A percentile compares a stretch with the other conserved stretches of the same genome.
These are phyloP conservation scores for Russula griseocarnosa DNA, from an alignment of 768 basidiomycete genomes.

Conservation along the genomic window DNA sequence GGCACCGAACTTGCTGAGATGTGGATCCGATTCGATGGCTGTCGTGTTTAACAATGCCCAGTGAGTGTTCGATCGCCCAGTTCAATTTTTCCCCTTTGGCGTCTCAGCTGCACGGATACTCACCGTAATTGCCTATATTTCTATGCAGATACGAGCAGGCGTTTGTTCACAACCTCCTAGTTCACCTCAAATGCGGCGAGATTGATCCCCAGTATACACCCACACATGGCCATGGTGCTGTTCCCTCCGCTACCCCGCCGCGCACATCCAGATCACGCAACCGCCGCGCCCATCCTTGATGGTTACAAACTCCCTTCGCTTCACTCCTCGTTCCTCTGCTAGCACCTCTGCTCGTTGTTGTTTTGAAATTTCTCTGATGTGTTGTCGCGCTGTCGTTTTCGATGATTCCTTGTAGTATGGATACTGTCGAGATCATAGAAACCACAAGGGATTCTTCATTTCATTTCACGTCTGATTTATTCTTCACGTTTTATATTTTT, in stretches of 20 bases:
- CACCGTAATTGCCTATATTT: neutral
- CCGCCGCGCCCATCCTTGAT: conserved; percentile 36
- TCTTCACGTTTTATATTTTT: neutral
- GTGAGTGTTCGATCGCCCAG: conserved; percentile 45
- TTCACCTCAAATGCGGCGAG: conserved; percentile 71
- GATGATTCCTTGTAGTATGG: conserved; percentile 15
- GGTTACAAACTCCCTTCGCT: neutral
- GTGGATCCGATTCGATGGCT: conserved; percentile 82
- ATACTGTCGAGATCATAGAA: conserved; percentile 8
- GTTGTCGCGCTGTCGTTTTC: conserved; percentile 3
- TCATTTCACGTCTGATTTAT: conserved; percentile 4
- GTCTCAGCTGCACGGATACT: conserved; percentile 5
- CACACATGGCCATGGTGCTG: conserved; percentile 72
- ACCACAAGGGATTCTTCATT: conserved; percentile 13
- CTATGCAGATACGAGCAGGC: conserved; percentile 65
- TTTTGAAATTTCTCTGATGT: neutral
- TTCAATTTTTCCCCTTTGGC: too few relatives aligned
- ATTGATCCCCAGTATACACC: conserved; percentile 78
- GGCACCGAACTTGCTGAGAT: conserved; percentile 86
- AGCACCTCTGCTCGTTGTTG: neutral
- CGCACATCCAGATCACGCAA: conserved; percentile 55
- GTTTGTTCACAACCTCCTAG: conserved; percentile 80
- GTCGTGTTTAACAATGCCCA: conserved; percentile 89
- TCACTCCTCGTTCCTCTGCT: neutral
- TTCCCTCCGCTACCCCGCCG: conserved; percentile 42